These are phyloP conservation scores for Lentinus brumalis DNA, from an alignment of 768 basidiomycete genomes.

Conservation along the genomic window DNA sequence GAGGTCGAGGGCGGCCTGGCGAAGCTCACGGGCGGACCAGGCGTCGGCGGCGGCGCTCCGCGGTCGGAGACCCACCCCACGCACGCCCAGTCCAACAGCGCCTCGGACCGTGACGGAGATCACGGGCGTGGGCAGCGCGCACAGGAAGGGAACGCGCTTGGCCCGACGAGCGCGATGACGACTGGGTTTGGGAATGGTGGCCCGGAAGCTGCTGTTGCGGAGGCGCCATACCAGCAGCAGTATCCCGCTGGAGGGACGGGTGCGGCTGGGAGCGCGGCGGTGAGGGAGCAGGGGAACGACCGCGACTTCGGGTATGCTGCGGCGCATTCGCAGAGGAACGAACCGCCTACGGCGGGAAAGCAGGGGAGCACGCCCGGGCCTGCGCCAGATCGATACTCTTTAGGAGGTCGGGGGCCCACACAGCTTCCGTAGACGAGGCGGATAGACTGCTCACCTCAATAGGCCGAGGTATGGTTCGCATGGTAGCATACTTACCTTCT, in stretches of 20 bases:
- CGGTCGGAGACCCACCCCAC: not conserved
- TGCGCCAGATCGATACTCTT: slow-evolving; percentile 2
- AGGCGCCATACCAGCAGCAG: slow-evolving; percentile 6
- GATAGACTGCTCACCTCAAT: no score
- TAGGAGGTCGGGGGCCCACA: not conserved
- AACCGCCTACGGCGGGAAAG: not conserved
- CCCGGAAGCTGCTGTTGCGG: not conserved
- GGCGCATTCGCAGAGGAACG: not conserved
- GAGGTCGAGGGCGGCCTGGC: slow-evolving; percentile 20
- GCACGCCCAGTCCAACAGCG: not conserved
- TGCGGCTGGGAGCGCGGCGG: not conserved
- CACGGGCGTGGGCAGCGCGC: not conserved
- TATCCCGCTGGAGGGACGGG: not conserved
- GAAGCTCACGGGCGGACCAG: slow-evolving; percentile 10
- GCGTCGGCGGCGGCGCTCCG: not conserved
- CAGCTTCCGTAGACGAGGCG: not conserved
- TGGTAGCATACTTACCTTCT: not conserved
- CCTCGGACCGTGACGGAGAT: not conserved
- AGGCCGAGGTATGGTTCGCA: no score
- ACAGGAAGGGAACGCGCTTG: slow-evolving; percentile 5
- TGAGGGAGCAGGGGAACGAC: not conserved
- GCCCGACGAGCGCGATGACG: not conserved
- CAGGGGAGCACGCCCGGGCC: slow-evolving; percentile 2
- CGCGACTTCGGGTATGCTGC: slow-evolving; percentile 7
- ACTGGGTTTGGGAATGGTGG: slow-evolving; percentile 12